Evolutionary conservation across 768 basidiomycete species (phyloP), one percentile per base, ranked within the genome.

Genomic region (Pisolithus sp.): DNA sequence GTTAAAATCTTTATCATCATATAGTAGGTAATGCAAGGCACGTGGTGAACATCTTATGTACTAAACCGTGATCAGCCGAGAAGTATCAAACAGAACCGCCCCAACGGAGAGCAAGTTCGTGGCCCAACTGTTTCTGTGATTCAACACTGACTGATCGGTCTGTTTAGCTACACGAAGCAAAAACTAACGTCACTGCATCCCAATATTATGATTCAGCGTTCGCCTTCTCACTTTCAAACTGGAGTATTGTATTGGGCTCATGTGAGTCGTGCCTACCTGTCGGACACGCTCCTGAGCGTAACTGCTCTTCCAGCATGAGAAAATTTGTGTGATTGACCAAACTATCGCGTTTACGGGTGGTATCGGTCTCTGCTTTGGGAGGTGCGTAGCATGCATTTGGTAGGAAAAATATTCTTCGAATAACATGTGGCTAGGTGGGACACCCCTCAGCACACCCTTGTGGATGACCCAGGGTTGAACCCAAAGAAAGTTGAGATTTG

Each of bases 201-300:
- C 4, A 97, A 98, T 68, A 88, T 99, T 49, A 84, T 93, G 82
- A 85, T 98, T 2, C 96, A 99, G 64, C 83, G 96, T 23, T 97
- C 95, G 5, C 96, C 96, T 0, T 95, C 92, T 2, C 96, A 99
- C 69, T 93, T 97, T 68, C 88, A 92, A 64, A 96, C 94, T 0
- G 94, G 94, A 10, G 98, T 93, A 2, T 93, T 95, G 66, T 94
- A 96, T 64, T 99, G 95, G 95, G 94, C 95, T 24, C 96, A 98
- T 71, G 93, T 95, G 62, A 59, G 85, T 3, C 5, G 21, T 18
- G 5, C 7, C 12, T 23, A 13, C 44, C 10, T 24, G 13, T 24
- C 26, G 12, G 38, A 9, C 9, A 2, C 4, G 40, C 12, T 3
- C 34, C 31, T 46, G 21, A 28, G 20, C 50, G 6, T 12, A 7